Evolutionary conservation across 2,329 filamentous ascomycete genomes (phyloP).

Genomic region (Aspergillus pseudoterreus): DNA sequence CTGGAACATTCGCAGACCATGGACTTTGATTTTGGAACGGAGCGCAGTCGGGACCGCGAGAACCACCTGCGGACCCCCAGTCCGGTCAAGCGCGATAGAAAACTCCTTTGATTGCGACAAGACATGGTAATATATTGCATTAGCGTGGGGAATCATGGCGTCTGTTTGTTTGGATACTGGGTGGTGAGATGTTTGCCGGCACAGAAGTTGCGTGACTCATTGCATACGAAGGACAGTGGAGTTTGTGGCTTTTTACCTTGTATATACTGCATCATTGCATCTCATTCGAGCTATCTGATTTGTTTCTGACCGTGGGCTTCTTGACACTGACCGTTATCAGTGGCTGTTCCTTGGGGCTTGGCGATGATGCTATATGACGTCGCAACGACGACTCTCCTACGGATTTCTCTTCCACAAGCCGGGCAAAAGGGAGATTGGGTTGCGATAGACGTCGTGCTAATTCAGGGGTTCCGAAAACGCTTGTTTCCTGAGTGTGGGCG

Average conservation of each 20-base stretch:
- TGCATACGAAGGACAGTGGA: background rate
- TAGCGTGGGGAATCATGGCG: slow-evolving; percentile 5
- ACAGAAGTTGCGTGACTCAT: background rate
- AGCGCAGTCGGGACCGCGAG: slow-evolving; percentile 28
- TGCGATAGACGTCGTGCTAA: too few relatives aligned
- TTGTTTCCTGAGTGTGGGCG: too few relatives aligned
- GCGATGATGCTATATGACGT: background rate
- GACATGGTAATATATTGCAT: slow-evolving; percentile 7
- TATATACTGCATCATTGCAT: slow-evolving; percentile 1
- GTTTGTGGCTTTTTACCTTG: background rate
- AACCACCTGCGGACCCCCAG: slow-evolving; percentile 35
- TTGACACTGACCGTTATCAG: too few relatives aligned
- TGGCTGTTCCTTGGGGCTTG: background rate
- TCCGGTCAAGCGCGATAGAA: slow-evolving; percentile 29
- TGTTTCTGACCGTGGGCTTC: too few relatives aligned
- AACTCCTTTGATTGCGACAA: slow-evolving; percentile 12
- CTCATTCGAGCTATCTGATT: background rate
- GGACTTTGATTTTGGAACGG: slow-evolving; percentile 30
- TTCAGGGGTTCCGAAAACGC: too few relatives aligned
- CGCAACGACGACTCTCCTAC: too few relatives aligned
- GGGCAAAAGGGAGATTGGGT: too few relatives aligned
- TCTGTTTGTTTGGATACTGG: background rate
- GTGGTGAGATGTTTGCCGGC: background rate
- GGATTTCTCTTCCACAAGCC: too few relatives aligned
- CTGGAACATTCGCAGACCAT: slow-evolving; percentile 28